Base-by-base conservation (phyloP, 257 asterid species). In the Scutellaria baicalensis region DNA sequence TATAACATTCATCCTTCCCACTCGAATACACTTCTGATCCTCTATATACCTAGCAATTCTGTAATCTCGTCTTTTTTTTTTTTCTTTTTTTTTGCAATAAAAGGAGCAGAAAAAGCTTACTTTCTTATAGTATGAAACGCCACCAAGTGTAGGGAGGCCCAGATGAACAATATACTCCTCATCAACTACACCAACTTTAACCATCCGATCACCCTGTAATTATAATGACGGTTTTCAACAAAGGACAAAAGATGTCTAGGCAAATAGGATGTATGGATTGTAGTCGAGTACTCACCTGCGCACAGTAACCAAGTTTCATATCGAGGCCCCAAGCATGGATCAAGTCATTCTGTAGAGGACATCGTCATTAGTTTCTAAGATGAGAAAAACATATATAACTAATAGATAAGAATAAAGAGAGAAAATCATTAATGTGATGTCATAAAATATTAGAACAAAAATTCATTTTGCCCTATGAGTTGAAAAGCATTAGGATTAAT, bases 261-360 rank as follows among this genome's bases (percentile, higher is more conserved):
- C 23, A 35, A 36, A 66, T 44, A 13, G 16, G 33, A 59, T 27
- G 4, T 27, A 27, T 27, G 5, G 2, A 14, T 6, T 38, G 18
- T 27, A 27, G 33, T 27, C 33, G 33, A 12, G 42, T 50, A 80
- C 81, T 84, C 77, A 62, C 99, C 96, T 91, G 96, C 6, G 99
- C 96, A 75, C 98, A 93, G 69, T 93, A 93, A 51, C 98, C 98
- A n/a, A 93, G 97, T 82, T 80, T 81, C 84, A 67, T 80, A 80
- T 93, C 98, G 60, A 93, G 81, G 43, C 98, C 98, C 98, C 98
- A 93, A 14, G 93, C 98, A 64, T 93, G 98, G 81, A 93, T 86
- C 85, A 93, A 80, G 81, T 92, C 97, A 48, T 92, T 92, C 98
- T 92, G 90, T 76, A 27, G 33, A 27, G 4, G 33, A 27, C 33